A percentile compares a stretch with the other conserved stretches of the same genome.
These are phyloP conservation scores for Cucumis sativus DNA, from an alignment of 306 rosid genomes.

Conservation along the genomic window Cucumber_9930_V3 NC_026661.2:2073001-2073500, in stretches of 20 bases:
- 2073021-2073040: neutral
- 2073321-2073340: too few relatives aligned
- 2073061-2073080: constrained; percentile 12
- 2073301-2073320: too few relatives aligned
- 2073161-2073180: constrained; percentile 41
- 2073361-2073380: too few relatives aligned
- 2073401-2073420: too few relatives aligned
- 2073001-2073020: neutral
- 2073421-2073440: too few relatives aligned
- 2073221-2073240: neutral
- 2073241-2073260: neutral
- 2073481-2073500: too few relatives aligned
- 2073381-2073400: too few relatives aligned
- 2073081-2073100: constrained; percentile 18
- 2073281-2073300: neutral
- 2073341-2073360: too few relatives aligned
- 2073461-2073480: too few relatives aligned
- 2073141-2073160: constrained; percentile 27
- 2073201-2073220: neutral
- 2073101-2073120: constrained; percentile 17
- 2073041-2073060: neutral
- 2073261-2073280: neutral
- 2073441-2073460: too few relatives aligned
- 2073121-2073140: constrained; percentile 20
- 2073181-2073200: constrained; percentile 25